Evolutionary conservation across 2,329 filamentous ascomycete species (phyloP), one percentile per base, ranked within the genome.

Genomic region (Alternaria conjuncta): DNA sequence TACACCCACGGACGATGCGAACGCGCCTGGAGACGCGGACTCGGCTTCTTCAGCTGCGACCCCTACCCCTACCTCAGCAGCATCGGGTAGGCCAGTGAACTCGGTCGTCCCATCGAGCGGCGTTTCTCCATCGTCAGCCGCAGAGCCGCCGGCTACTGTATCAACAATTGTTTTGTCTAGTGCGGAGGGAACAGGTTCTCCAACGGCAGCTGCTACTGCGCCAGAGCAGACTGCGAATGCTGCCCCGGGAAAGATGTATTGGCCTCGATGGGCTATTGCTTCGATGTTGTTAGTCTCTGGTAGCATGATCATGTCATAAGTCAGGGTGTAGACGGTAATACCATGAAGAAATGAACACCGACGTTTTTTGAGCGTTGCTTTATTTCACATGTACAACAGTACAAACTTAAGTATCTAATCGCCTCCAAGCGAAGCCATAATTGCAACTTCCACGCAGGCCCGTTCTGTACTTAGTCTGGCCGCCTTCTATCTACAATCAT

Each of bases 221-320:
- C 45, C 54, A 6, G 53, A 70, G 60, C 66, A 71, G 55, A 71
- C 64, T 15, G 28, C 53, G 8, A 73, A 69, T 61, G 63, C 60
- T 49, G 71, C 63, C 5, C 11, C 57, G 6, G 21, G 30, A 43
- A 36, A 18, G 6, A 20, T 43, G n/a, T 18, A 21, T 23, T 28
- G 50, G 6, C 45, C 53, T 15, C 18, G 23, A 21, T 50, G 44
- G 44, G 26, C 18, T 12, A 6, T 60, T 0, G 47, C 18, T 30
- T 36, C 20, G 3, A 25, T 65, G 18, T 23, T 60, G 47, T 28
- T 60, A 3, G 45, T 55, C 6, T 45, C 61, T 5, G 43, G 56
- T 30, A 56, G 65, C 43, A 20, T 18, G 36, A 3, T 58, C 3
- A 21, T 70, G 5, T 12, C 44, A 9, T 60, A 43, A 41, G n/a